phyloP scores from a whole-genome alignment of 2,329 filamentous ascomycete species.

The Mariannaea sp. region DNA sequence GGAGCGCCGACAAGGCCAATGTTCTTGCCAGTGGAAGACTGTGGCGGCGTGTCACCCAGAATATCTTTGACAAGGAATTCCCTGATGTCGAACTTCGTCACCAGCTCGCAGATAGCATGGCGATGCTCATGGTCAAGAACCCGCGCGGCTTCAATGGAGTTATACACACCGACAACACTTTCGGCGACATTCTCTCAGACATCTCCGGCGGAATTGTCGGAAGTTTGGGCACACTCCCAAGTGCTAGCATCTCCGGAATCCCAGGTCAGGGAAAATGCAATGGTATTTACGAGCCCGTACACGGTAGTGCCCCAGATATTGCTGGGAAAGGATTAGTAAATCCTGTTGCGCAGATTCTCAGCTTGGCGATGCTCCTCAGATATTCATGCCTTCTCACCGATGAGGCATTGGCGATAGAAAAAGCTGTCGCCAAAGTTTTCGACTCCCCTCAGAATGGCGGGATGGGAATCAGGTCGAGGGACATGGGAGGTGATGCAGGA shows the following conservation, averaged over 20 bases:
- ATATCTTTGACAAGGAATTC: conserved; percentile 49
- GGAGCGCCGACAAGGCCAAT: conserved; percentile 58
- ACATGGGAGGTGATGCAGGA: conserved; percentile 66
- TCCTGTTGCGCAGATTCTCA: conserved; percentile 73
- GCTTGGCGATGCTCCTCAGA: conserved; percentile 74
- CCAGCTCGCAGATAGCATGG: conserved; percentile 54
- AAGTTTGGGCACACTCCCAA: conserved; percentile 51
- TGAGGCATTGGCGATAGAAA: conserved; percentile 67
- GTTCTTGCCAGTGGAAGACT: conserved; percentile 56
- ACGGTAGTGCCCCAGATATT: conserved; percentile 75
- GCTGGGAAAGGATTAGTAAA: conserved; percentile 74
- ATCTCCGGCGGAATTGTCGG: conserved; percentile 52
- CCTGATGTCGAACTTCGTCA: conserved; percentile 49
- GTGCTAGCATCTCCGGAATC: conserved; percentile 51
- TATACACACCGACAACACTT: conserved; percentile 54
- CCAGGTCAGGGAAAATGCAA: conserved; percentile 53
- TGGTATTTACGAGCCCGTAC: conserved; percentile 79
- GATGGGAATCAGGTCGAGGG: conserved; percentile 62
- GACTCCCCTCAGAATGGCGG: conserved; percentile 53
- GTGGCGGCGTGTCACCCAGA: conserved; percentile 51
- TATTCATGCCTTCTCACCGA: conserved; percentile 68
- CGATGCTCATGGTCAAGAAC: conserved; percentile 54
- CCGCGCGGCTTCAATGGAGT: conserved; percentile 53
- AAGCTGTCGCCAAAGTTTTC: conserved; percentile 66
- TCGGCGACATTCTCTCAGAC: conserved; percentile 54